phyloP scores from a whole-genome alignment of 2,329 filamentous ascomycete genomes.

The Colletotrichum magnum region DNA sequence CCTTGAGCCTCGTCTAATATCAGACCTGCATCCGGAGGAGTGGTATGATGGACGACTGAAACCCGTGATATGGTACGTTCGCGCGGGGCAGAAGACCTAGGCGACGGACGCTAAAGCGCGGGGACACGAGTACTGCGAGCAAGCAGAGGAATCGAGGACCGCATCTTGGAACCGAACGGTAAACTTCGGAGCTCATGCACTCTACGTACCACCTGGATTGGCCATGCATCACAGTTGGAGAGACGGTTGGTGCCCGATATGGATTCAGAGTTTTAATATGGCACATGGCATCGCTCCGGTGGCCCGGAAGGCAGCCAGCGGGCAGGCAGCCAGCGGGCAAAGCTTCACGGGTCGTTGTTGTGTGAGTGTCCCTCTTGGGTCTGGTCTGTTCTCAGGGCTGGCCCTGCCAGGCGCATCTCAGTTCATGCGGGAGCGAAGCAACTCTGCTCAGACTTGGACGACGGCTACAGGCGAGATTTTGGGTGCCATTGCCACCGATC shows the following conservation, averaged over 20 bases:
- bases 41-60: constrained; percentile 21
- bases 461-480: constrained; percentile 1
- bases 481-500: constrained; percentile 16
- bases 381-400: constrained; percentile 8
- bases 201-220: constrained; percentile 20
- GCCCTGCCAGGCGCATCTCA: constrained; percentile 18
- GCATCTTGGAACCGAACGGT: constrained; percentile 5
- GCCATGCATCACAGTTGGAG: neutral
- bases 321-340: constrained; percentile 12
- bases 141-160: constrained; percentile 4
- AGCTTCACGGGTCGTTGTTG: neutral
- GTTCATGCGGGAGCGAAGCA: constrained; percentile 28
- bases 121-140: neutral
- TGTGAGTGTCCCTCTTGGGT: neutral
- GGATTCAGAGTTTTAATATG: constrained; percentile 25
- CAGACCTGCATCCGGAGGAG: constrained; percentile 26
- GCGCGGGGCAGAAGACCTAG: constrained; percentile 19
- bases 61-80: constrained; percentile 14
- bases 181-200: constrained; percentile 15
- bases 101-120: neutral
- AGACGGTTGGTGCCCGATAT: neutral
- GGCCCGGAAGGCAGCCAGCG: neutral
- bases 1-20: constrained; percentile 27
- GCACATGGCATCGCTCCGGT: constrained; percentile 26
- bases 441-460: constrained; percentile 3